Evolutionary conservation across 371 early-diverging fungal genomes (phyloP), one percentile per base, ranked within the genome.

Genomic region (Rhizomucor pusillus): DNA sequence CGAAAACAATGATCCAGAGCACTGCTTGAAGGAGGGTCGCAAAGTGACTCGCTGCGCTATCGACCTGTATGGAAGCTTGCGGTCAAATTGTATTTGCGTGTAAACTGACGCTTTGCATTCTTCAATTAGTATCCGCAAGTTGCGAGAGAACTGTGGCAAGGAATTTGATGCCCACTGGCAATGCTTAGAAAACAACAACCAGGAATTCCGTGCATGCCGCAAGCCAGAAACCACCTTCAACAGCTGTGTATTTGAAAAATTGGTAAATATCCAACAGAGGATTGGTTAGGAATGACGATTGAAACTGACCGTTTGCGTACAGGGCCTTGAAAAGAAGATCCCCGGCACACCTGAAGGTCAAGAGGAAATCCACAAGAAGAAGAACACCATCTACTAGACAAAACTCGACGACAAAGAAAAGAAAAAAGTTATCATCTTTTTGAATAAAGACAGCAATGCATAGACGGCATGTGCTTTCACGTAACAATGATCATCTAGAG

Each of bases 31-130:
- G 74, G 97, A 96, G 62, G 98, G 98, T 14, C 85, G 96, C 62
- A 91, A 91, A 60, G 97, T 96, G 59, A 98, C 97, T 33, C 90
- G 97, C 18, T 98, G 98, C 66, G 92, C 92, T 24, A 80, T 92
- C 62, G 91, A 94, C 56, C 66, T 93, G 92, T 92, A 77, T 75
- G 89, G 69, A 25, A 34, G 22, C 35, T 50, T 55, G 22, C 20
- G 3, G 14, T 22, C 33, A 16, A 19, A 5, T 41, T 41, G 41
- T 12, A 3, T 11, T 29, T 29, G 7, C 7, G 5, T 29, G 29
- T 29, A 41, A 45, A 44, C 35, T 18, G n/a, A 45, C 23, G 23
- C 40, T 43, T 13, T 35, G 14, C 57, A 18, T 7, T 45, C 20
- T 57, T 24, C 24, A 35, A 47, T 16, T 71, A 92, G 93, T 40